Conservation (phyloP, 2,329 filamentous ascomycete genomes). For the Colletotrichum tofieldiae region DNA sequence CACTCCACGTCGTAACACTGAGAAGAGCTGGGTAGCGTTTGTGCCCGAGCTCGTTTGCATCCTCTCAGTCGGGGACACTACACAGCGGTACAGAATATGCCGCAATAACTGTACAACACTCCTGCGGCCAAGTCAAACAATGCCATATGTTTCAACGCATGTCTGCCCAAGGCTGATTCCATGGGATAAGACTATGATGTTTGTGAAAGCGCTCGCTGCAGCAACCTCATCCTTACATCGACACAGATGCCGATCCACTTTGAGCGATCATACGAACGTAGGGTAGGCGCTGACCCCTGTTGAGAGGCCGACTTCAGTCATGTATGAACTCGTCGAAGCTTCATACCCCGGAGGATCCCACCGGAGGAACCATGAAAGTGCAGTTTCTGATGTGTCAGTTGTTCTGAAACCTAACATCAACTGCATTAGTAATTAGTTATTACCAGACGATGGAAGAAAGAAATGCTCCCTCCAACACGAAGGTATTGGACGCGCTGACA, state of each 20-base stretch:
- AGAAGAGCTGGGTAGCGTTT: not conserved
- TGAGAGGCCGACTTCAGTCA: not conserved
- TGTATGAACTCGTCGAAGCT: not conserved
- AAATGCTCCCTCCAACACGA: constrained; percentile 15
- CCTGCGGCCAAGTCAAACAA: not conserved
- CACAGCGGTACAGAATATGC: not conserved
- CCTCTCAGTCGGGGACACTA: no score
- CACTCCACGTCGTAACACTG: constrained; percentile 8
- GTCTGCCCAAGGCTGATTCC: no score
- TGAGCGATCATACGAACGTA: not conserved
- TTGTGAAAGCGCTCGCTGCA: not conserved
- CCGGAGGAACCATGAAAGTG: not conserved
- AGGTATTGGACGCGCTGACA: not conserved
- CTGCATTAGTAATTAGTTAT: constrained; percentile 20
- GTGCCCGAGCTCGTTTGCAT: not conserved
- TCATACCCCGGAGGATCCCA: not conserved
- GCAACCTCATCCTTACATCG: not conserved
- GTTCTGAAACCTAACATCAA: not conserved
- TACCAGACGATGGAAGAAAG: not conserved
- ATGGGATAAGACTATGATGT: not conserved
- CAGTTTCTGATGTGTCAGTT: not conserved
- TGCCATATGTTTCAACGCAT: not conserved
- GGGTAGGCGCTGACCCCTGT: not conserved
- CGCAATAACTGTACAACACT: not conserved
- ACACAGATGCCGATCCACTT: not conserved